phyloP scores from a whole-genome alignment of 176 grass and related monocot species.

The Phoenix dactylifera region DNA sequence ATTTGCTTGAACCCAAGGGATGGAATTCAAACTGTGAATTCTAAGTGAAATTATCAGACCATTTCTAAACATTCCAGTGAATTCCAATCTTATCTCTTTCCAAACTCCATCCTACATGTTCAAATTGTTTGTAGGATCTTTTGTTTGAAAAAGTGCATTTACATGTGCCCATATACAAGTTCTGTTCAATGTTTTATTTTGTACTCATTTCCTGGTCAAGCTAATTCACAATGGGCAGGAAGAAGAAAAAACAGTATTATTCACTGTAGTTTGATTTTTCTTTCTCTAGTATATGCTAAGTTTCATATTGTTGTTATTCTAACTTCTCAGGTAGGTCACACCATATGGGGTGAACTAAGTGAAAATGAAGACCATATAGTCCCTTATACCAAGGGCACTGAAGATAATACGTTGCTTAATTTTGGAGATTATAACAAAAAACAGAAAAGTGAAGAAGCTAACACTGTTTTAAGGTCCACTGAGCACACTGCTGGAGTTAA shows the following conservation, averaged over 20 bases:
- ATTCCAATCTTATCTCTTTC: too few species aligned
- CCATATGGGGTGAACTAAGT: conserved; percentile 72
- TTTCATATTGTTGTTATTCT: conserved; percentile 1
- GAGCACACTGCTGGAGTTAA: conserved; percentile 34
- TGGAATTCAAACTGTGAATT: too few species aligned
- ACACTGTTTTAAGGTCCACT: conserved; percentile 13
- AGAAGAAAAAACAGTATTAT: neutral
- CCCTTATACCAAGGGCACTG: conserved; percentile 43
- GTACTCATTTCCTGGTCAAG: neutral
- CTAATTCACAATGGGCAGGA: neutral
- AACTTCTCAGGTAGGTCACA: conserved; percentile 53
- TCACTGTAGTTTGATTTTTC: neutral
- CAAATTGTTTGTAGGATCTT: neutral
- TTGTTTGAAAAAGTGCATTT: neutral
- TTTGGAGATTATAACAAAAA: conserved; percentile 30
- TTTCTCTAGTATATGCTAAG: neutral
- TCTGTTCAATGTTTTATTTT: neutral
- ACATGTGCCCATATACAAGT: neutral
- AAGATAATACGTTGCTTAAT: conserved; percentile 34
- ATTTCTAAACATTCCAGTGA: too few species aligned
- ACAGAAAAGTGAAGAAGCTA: conserved; percentile 31
- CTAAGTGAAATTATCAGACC: too few species aligned
- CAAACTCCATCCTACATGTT: too few species aligned
- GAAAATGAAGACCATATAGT: conserved; percentile 56
- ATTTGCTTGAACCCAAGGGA: too few species aligned